Evolutionary conservation across 441 rosid species (phyloP).

Genomic region (Bruguiera hainesii): DNA sequence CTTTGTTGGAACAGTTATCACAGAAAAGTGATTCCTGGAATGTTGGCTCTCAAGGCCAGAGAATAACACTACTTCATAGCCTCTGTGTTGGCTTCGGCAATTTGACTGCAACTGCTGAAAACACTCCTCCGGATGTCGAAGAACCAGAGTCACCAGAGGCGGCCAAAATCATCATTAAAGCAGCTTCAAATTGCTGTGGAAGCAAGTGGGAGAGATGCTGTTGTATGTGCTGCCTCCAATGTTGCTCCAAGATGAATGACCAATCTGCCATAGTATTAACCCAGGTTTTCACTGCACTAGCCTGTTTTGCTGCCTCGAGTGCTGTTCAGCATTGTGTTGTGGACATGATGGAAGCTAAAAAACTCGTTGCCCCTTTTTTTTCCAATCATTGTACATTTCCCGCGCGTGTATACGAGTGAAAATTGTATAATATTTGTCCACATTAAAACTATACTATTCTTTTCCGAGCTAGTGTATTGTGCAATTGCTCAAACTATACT

Average conservation of each 20-base stretch:
- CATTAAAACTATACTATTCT: background rate
- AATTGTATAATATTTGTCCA: background rate
- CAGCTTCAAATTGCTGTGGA: constrained; percentile 79
- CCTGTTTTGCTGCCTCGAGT: constrained; percentile 84
- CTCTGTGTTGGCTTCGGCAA: constrained; percentile 75
- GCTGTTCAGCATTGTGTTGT: constrained; percentile 76
- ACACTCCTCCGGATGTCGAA: constrained; percentile 53
- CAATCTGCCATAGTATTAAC: constrained; percentile 54
- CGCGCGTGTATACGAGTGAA: background rate
- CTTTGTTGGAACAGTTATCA: constrained; percentile 28
- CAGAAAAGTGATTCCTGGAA: constrained; percentile 33
- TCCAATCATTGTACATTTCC: background rate
- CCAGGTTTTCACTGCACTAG: constrained; percentile 65
- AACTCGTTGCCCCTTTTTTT: background rate
- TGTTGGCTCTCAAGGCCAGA: constrained; percentile 28
- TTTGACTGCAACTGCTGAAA: constrained; percentile 57
- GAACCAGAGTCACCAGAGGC: constrained; percentile 60
- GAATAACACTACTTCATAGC: constrained; percentile 41
- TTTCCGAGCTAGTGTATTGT: background rate
- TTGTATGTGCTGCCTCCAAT: constrained; percentile 80
- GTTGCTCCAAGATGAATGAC: constrained; percentile 67
- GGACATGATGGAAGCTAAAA: constrained; percentile 39
- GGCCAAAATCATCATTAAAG: constrained; percentile 64
- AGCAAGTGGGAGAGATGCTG: constrained; percentile 52
- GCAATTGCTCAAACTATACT: no score